Percentiles rank a stretch among this genome's conserved stretches.
Conservation (phyloP, 169 alveolate species). For the Plasmodium ovale region DNA sequence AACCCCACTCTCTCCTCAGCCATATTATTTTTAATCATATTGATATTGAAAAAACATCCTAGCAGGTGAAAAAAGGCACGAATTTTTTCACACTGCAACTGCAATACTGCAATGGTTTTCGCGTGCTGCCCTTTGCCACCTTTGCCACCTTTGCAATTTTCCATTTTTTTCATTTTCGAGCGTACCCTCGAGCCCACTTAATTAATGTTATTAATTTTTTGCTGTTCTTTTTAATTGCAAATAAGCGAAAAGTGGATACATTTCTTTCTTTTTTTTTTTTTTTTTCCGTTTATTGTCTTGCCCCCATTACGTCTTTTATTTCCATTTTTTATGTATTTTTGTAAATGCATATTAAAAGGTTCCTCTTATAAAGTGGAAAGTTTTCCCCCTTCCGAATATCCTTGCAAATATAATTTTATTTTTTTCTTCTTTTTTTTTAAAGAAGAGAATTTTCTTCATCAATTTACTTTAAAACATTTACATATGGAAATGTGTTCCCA, state of each 20-base stretch:
- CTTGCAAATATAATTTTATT: no score
- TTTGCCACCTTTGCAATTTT: background rate
- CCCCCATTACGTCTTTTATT: background rate
- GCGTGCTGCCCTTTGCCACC: no score
- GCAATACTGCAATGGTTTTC: no score
- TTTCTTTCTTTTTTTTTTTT: background rate
- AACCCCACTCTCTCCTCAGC: slow-evolving; percentile 66
- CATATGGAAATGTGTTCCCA: no score
- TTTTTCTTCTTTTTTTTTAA: no score
- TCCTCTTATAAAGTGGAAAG: no score
- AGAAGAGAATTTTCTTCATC: no score
- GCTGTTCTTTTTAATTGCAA: background rate
- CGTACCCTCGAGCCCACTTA: background rate
- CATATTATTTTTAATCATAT: slow-evolving; percentile 48
- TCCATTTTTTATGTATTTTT: no score
- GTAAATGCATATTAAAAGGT: no score
- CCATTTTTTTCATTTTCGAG: background rate
- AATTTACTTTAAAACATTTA: no score
- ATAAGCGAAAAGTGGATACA: background rate
- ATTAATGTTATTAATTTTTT: background rate
- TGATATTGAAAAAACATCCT: slow-evolving; percentile 30
- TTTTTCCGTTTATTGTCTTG: background rate
- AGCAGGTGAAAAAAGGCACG: background rate
- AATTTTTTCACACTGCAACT: no score
- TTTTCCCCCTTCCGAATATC: no score